Percentiles rank a stretch among this genome's conserved stretches.
These are phyloP conservation scores for Myrica gale DNA, from an alignment of 306 rosid genomes.

Conservation along the genomic window DNA sequence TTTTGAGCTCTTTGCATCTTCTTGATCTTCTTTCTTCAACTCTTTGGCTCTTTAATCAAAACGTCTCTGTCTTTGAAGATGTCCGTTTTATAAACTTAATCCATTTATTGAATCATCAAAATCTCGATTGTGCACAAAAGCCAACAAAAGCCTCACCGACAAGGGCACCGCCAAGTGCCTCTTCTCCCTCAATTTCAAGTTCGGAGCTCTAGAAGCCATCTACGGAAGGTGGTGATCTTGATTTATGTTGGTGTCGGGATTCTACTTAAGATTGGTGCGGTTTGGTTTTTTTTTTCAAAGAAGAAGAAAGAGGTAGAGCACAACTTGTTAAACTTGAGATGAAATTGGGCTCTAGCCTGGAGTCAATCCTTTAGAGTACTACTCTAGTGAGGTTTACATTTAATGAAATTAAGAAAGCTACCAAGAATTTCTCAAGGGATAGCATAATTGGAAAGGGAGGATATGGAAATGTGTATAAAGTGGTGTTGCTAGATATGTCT, in stretches of 20 bases:
- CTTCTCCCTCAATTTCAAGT: constrained; percentile 37
- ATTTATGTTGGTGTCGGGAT: constrained; percentile 36
- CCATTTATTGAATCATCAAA: no score
- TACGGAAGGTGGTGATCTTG: constrained; percentile 29
- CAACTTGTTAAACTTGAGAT: constrained; percentile 24
- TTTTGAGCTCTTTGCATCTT: no score
- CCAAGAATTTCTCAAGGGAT: constrained; percentile 71
- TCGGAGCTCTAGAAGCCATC: constrained; percentile 24
- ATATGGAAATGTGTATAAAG: constrained; percentile 88
- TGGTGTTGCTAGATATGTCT: constrained; percentile 52
- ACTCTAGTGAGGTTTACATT: constrained; percentile 64
- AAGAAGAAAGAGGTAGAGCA: not conserved
- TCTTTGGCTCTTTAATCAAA: no score
- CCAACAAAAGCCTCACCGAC: constrained; percentile 49
- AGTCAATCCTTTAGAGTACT: constrained; percentile 63
- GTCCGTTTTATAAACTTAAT: no score
- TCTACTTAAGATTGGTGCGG: constrained; percentile 26
- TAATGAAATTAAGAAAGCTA: constrained; percentile 68
- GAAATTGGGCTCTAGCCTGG: constrained; percentile 49
- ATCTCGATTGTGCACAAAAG: no score
- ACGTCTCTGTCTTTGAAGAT: no score
- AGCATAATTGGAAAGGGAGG: constrained; percentile 79
- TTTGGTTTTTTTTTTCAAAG: constrained; percentile 40
- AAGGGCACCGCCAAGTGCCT: constrained; percentile 57
- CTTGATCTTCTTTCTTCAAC: no score